Conservation (phyloP, 345 rosid species). For the Salix udensis region DNA sequence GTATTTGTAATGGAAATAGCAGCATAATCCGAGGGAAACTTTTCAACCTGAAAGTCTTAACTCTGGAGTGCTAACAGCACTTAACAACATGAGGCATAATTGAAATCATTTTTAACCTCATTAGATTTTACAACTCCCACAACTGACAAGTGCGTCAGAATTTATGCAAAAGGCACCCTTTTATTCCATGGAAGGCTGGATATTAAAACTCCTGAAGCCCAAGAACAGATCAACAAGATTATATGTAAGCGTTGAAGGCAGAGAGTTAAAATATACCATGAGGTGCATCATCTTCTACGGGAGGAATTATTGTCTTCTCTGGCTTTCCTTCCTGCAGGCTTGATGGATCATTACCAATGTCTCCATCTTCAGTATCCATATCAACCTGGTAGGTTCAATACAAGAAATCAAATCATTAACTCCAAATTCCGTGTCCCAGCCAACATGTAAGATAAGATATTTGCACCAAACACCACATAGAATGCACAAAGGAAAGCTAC, state of each 20-base stretch:
- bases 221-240: too few relatives aligned
- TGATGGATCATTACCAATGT: slow-evolving; percentile 31
- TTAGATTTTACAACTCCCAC: background rate
- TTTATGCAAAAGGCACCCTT: background rate
- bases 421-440: background rate
- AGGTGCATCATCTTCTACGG: slow-evolving; percentile 30
- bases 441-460: background rate
- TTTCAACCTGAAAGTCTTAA: too few relatives aligned
- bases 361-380: slow-evolving; percentile 90
- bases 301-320: slow-evolving; percentile 24
- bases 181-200: background rate
- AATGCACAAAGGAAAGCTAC: background rate
- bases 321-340: slow-evolving; percentile 39
- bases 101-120: background rate
- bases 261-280: slow-evolving; percentile 38
- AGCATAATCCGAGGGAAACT: too few relatives aligned
- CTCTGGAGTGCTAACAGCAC: too few relatives aligned
- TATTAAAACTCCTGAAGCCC: background rate
- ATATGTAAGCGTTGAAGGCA: background rate
- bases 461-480: background rate
- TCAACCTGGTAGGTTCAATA: slow-evolving; percentile 52
- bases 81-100: background rate
- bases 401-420: background rate
- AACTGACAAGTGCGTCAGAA: background rate
- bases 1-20: too few relatives aligned